Percentiles rank a stretch among this genome's conserved stretches.
phyloP scores from a whole-genome alignment of 2,329 filamentous ascomycete species.

The Fusarium sacchari region DNA sequence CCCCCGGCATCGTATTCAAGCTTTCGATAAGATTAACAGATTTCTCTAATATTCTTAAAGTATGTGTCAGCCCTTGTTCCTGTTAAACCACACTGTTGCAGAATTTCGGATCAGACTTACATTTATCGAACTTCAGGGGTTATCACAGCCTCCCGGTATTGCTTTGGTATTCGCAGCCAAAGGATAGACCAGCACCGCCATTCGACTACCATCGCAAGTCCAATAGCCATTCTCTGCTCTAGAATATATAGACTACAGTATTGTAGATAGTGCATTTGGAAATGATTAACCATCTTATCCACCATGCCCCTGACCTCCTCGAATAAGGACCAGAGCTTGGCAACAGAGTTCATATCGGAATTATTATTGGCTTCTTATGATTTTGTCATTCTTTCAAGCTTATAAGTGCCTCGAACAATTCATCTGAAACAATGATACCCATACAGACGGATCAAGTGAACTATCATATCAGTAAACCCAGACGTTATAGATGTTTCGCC shows the following conservation, averaged over 20 bases:
- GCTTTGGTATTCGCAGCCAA: neutral
- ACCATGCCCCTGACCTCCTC: neutral
- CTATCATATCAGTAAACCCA: neutral
- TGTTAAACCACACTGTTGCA: neutral
- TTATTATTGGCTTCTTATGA: neutral
- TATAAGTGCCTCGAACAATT: neutral
- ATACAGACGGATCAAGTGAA: neutral
- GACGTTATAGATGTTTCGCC: neutral
- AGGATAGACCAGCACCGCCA: conserved; percentile 4
- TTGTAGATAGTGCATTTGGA: neutral
- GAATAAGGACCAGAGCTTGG: neutral
- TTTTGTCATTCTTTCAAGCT: neutral
- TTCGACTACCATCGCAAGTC: neutral
- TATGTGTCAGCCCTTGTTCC: neutral
- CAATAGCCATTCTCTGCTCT: neutral
- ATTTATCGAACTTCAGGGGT: neutral
- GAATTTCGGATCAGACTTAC: neutral
- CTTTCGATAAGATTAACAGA: neutral
- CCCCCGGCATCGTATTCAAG: neutral
- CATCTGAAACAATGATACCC: neutral
- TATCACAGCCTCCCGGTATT: neutral
- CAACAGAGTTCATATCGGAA: neutral
- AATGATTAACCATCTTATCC: neutral
- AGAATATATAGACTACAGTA: neutral
- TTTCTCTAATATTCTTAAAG: neutral